phyloP scores from a whole-genome alignment of 345 rosid genomes.

The Rubroshorea leprosula region DNA sequence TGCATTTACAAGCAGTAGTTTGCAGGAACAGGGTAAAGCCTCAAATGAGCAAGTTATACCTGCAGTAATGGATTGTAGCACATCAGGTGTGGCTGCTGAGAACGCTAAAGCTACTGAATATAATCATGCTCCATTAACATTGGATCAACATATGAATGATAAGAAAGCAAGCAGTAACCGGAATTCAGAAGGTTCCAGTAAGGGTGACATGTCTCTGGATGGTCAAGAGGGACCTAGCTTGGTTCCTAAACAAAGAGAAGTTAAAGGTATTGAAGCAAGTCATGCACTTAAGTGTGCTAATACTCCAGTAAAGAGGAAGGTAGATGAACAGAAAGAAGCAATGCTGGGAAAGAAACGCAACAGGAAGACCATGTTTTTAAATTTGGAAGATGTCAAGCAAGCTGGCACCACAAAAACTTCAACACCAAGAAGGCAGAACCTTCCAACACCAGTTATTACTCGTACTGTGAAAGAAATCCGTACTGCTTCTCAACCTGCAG shows the following conservation, averaged over 20 bases:
- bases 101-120: conserved; percentile 30
- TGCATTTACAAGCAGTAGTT: conserved; percentile 18
- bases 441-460: conserved; percentile 44
- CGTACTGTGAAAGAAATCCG: conserved; percentile 84
- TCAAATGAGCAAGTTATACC: conserved; percentile 28
- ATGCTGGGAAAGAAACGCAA: conserved; percentile 97
- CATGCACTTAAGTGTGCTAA: conserved; percentile 64
- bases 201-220: conserved; percentile 30
- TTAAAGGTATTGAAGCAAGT: conserved; percentile 77
- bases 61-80: conserved; percentile 25
- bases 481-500: conserved; percentile 35
- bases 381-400: conserved; percentile 93
- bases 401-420: conserved; percentile 64
- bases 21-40: conserved; percentile 32
- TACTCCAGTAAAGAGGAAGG: conserved; percentile 71
- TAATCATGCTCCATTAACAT: conserved; percentile 23
- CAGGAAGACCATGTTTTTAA: conserved; percentile 87
- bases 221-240: conserved; percentile 42
- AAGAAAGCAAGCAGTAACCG: conserved; percentile 30
- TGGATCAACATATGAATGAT: conserved; percentile 37
- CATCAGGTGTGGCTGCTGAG: conserved; percentile 20
- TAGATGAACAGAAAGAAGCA: conserved; percentile 88
- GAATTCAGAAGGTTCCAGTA: conserved; percentile 43
- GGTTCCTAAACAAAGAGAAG: conserved; percentile 61
- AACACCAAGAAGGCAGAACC: conserved; percentile 72